These are phyloP conservation scores for Candida wancherniae DNA, from an alignment of 805 yeast genomes.

Conservation along the genomic window DNA sequence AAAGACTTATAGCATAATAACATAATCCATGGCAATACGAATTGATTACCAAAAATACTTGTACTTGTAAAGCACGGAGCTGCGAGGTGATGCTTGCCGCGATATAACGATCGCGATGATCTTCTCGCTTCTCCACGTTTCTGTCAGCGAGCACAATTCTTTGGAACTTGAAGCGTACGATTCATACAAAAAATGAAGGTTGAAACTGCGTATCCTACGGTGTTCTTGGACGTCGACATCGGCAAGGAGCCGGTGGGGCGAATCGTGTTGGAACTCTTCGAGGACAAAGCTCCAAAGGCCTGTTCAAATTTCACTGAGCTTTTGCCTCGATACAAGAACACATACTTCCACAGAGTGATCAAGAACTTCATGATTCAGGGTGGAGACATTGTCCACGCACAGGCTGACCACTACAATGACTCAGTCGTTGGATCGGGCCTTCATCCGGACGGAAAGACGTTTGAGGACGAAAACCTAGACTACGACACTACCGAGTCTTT, in stretches of 20 bases:
- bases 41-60: too few species aligned
- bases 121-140: too few species aligned
- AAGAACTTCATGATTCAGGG: slow-evolving; percentile 69
- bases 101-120: too few species aligned
- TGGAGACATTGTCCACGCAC: slow-evolving; percentile 52
- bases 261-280: slow-evolving; percentile 52
- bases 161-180: too few species aligned
- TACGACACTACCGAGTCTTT: slow-evolving; percentile 43
- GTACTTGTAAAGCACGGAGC: too few species aligned
- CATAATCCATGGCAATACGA: too few species aligned
- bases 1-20: too few species aligned
- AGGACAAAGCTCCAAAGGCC: slow-evolving; percentile 53
- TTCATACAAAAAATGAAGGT: slow-evolving; percentile 34
- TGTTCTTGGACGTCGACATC: slow-evolving; percentile 51
- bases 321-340: slow-evolving; percentile 35
- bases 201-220: slow-evolving; percentile 24
- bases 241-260: slow-evolving; percentile 46
- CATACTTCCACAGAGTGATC: slow-evolving; percentile 57
- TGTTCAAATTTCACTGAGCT: slow-evolving; percentile 46
- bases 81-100: too few species aligned
- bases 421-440: slow-evolving; percentile 33
- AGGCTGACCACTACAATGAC: slow-evolving; percentile 21
- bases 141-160: too few species aligned
- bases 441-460: slow-evolving; percentile 20
- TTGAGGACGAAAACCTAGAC: slow-evolving; percentile 55